phyloP scores from a whole-genome alignment of 306 rosid genomes.

The Begonia fuchsioides region DNA sequence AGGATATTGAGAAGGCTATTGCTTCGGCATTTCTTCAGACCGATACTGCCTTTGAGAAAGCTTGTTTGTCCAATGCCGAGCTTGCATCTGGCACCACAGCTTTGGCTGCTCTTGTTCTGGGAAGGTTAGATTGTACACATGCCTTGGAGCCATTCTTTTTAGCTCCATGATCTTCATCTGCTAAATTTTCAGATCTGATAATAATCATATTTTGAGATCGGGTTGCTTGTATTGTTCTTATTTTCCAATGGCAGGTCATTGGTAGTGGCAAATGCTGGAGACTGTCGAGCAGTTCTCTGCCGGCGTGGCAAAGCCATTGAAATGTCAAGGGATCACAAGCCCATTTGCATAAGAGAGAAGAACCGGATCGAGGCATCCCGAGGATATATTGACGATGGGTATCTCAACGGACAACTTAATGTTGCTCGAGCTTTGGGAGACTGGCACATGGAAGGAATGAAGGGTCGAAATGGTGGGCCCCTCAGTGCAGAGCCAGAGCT shows the following conservation, averaged over 20 bases:
- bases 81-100: constrained; percentile 94
- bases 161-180: too few relatives aligned
- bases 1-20: constrained; percentile 49
- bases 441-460: constrained; percentile 94
- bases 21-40: constrained; percentile 68
- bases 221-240: constrained; percentile 4
- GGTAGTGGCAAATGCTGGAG: constrained; percentile 89
- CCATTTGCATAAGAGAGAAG: constrained; percentile 43
- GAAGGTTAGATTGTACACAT: constrained; percentile 30
- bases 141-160: too few relatives aligned
- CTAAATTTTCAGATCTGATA: too few relatives aligned
- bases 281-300: constrained; percentile 81
- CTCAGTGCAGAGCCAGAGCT: constrained; percentile 82
- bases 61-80: constrained; percentile 53
- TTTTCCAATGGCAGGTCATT: constrained; percentile 44
- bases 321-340: constrained; percentile 89
- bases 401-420: constrained; percentile 76
- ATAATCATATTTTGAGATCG: too few relatives aligned
- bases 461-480: constrained; percentile 62
- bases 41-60: constrained; percentile 69
- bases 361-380: constrained; percentile 69
- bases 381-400: constrained; percentile 62
- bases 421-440: constrained; percentile 86
- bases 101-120: constrained; percentile 58
- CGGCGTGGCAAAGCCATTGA: constrained; percentile 86